Conservation (phyloP, 192 early-diverging fungal species). For the Podila epicladia region DNA sequence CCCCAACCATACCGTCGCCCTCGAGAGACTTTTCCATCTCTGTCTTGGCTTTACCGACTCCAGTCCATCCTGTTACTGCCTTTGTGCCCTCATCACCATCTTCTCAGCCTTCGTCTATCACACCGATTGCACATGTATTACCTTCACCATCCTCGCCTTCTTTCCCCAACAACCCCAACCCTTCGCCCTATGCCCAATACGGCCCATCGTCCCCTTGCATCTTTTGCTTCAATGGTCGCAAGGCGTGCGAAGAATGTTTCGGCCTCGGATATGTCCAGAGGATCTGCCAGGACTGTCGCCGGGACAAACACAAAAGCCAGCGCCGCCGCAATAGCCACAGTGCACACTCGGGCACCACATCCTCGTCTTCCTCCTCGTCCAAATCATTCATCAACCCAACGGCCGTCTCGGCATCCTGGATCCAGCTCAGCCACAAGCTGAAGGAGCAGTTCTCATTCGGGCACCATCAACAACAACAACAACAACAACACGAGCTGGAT, state of each 20-base stretch:
- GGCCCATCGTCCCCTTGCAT: constrained; percentile 12
- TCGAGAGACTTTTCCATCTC: constrained; percentile 6
- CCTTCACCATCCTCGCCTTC: neutral
- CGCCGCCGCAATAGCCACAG: neutral
- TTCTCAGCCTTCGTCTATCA: neutral
- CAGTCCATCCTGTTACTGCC: neutral
- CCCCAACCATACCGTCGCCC: neutral
- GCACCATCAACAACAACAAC: constrained; percentile 1
- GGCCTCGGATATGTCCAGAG: constrained; percentile 36
- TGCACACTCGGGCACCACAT: neutral
- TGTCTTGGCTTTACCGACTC: neutral
- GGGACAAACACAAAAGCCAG: constrained; percentile 3
- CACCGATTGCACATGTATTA: neutral
- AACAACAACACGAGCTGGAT: neutral
- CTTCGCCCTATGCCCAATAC: neutral
- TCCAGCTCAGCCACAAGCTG: constrained; percentile 24
- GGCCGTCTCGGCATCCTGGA: constrained; percentile 7
- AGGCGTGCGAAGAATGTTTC: constrained; percentile 30
- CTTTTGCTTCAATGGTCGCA: constrained; percentile 31
- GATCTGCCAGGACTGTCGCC: constrained; percentile 34
- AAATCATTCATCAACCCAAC: neutral
- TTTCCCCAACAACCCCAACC: neutral
- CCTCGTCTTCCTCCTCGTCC: neutral
- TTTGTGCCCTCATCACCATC: neutral
- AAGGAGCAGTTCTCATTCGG: constrained; percentile 16